Evolutionary conservation across 2,329 filamentous ascomycete species (phyloP).

Genomic region (Cordyceps farinosa): DNA sequence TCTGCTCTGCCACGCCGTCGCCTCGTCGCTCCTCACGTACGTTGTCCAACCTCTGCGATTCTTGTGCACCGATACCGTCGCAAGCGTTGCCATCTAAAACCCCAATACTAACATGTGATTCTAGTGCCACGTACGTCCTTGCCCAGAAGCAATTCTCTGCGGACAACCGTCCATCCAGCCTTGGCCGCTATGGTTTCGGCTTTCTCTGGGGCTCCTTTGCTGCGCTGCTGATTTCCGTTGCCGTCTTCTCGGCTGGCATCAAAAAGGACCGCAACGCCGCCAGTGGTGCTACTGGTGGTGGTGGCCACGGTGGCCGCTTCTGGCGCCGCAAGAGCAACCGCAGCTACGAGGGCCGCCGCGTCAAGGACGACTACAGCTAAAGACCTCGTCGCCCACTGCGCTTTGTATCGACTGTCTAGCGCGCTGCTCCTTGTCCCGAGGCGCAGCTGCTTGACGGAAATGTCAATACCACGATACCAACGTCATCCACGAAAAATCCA

Average conservation of each 20-base stretch:
- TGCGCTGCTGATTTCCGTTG: constrained; percentile 60
- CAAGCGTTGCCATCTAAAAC: background rate
- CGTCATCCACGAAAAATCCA: constrained; percentile 2
- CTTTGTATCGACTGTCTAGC: constrained; percentile 1
- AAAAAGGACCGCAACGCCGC: constrained; percentile 36
- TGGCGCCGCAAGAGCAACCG: constrained; percentile 36
- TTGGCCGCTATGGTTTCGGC: constrained; percentile 68
- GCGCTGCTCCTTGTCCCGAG: background rate
- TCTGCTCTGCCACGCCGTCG: constrained; percentile 65
- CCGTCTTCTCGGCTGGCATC: constrained; percentile 65
- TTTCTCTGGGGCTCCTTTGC: constrained; percentile 74
- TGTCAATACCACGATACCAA: constrained; percentile 7
- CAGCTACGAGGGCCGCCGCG: constrained; percentile 48
- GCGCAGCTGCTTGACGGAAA: background rate
- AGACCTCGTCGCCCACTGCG: constrained; percentile 3
- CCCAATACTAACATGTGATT: constrained; percentile 1
- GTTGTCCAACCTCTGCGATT: constrained; percentile 27
- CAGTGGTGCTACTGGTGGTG: constrained; percentile 24
- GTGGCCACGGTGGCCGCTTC: constrained; percentile 29
- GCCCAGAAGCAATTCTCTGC: constrained; percentile 63
- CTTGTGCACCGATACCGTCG: constrained; percentile 21
- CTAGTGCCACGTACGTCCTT: constrained; percentile 59
- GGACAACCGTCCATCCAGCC: constrained; percentile 51
- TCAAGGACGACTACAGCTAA: constrained; percentile 69
- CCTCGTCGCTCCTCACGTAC: constrained; percentile 72